phyloP scores from a whole-genome alignment of 257 asterid genomes.

The Anisodus acutangulus region DNA sequence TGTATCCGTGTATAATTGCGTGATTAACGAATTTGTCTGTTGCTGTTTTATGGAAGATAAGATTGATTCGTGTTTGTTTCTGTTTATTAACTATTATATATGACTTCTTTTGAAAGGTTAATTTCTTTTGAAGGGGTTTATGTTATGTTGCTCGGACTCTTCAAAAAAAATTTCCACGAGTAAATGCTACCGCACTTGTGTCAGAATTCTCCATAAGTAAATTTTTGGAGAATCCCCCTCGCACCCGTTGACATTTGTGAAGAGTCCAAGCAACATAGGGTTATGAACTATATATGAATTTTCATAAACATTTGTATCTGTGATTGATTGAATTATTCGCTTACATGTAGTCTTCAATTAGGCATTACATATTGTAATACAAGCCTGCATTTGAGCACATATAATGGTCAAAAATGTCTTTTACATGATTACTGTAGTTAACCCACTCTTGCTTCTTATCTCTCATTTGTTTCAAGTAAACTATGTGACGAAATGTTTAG shows the following conservation, averaged over 20 bases:
- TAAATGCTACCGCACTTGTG: too few relatives aligned
- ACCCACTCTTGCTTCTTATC: not conserved
- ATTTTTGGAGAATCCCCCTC: too few relatives aligned
- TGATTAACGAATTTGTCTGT: not conserved
- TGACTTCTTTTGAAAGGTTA: not conserved
- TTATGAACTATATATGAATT: not conserved
- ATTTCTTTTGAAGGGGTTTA: not conserved
- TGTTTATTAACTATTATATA: too few relatives aligned
- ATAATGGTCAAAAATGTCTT: not conserved
- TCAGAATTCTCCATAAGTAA: too few relatives aligned
- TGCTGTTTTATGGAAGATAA: not conserved
- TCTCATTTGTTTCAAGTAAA: constrained; percentile 14
- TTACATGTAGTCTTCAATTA: not conserved
- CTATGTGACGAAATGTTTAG: not conserved
- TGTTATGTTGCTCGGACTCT: too few relatives aligned
- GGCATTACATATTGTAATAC: not conserved
- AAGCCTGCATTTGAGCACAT: not conserved
- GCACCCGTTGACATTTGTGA: too few relatives aligned
- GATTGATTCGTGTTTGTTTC: not conserved
- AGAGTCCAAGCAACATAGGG: too few relatives aligned
- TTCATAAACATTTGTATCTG: not conserved
- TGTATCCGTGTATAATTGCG: not conserved
- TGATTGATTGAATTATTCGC: not conserved
- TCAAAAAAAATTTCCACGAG: too few relatives aligned
- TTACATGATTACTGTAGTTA: not conserved